Base-by-base conservation (phyloP, 805 yeast species). In the Teunomyces aglyptinius region DNA sequence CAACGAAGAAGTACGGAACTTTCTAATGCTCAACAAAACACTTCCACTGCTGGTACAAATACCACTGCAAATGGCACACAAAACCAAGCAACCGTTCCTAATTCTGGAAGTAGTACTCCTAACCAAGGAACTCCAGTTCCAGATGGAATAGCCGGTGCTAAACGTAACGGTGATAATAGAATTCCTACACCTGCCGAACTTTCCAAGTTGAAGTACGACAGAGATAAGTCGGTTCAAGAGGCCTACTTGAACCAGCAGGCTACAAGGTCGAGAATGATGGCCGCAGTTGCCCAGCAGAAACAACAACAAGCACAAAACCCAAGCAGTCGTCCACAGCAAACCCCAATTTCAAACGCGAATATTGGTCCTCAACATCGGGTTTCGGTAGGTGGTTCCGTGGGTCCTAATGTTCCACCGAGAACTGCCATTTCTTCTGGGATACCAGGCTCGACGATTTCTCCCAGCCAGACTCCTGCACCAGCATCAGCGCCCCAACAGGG, bases 151-250 rank as follows among this genome's bases (percentile, higher is more conserved):
- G 73, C 77, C 11, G 24, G 33, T 13, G 38, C 44, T 19, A 62
- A 68, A 68, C 51, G 74, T 68, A 45, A 73, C 51, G 54, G 50
- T 47, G 81, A 80, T 50, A 36, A 36, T 13, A 80, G 86, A 1
- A 57, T 63, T 3, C 76, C 77, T 1, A 80, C 95, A 0, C 97
- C 98, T 0, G 82, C 85, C 10, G 96, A 91, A 58, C 76, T 92
- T 59, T 81, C 97, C 0, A 80, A 80, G 50, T 68, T 94, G 69
- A 92, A 92, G 64, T 81, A 73, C 53, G 97, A 92, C 53, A 76
- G 96, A 48, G 98, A 92, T 58, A 85, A 83, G 62, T 85, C 94
- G 0, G 77, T 86, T 15, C 89, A 90, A 52, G 95, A 89, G 53
- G 86, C 84, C 2, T 81, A 80, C 63, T 65, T 80, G 45, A 70